Base-by-base conservation (phyloP, 1,284 basidiomycete species). In the Earliella scabrosa region DNA sequence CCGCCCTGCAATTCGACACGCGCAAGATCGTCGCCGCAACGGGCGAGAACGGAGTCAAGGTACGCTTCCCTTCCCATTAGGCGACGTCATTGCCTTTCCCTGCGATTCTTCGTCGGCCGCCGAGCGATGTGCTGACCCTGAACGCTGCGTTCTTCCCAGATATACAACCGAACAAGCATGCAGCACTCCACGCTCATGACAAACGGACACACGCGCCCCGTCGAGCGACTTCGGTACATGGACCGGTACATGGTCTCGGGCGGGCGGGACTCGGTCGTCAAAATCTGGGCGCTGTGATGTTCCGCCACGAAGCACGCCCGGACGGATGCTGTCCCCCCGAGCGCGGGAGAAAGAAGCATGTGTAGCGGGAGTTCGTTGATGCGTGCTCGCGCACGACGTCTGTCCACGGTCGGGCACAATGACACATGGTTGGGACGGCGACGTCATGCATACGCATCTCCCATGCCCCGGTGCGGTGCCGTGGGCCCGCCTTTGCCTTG, bases 141-240 rank as follows among this genome's bases (percentile, higher is more conserved):
- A 31, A 7, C 13, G 48, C 52, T 14, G 39, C 52, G 27, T 44
- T n/a, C 11, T 43, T 45, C 29, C 53, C 66, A 96, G 93, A 84
- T 97, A 40, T 99, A 95, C 76, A 99, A 99, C 74, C 90, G 97
- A 31, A 98, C 95, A 14, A 95, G 90, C 58, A 87, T 91, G 77
- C 92, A 96, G 70, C 89, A 95, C 62, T 90, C 92, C 10, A 83
- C 90, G 34, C 75, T 99, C 50, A 73, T 83, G 41, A 92, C 90
- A 21, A 98, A 98, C 69, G 97, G 97, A 11, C 97, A 99, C 73
- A 92, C 85, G 21, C 87, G 86, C 62, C 95, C 96, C 0, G 90
- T 88, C n/a, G 93, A 97, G 74, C 83, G 84, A 61, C 76, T 99
- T 64, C 83, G 97, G 51, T 99, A 97, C 75, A 97, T 98, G 88